Conservation (phyloP, 2,329 filamentous ascomycete genomes). For the Beauveria scarabaeidicola region DNA sequence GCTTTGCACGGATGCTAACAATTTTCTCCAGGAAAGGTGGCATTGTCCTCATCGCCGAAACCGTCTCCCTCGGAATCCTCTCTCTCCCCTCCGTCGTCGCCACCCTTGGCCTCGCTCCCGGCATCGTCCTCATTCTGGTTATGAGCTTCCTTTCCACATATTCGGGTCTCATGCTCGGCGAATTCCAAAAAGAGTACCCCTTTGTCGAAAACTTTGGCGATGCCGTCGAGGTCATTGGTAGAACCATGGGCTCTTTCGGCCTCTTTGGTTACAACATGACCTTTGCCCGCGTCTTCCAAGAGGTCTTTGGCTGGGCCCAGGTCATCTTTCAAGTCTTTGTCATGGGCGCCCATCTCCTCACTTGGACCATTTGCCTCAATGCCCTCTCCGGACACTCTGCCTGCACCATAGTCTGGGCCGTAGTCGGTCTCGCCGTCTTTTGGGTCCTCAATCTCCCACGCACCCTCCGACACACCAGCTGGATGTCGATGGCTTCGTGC, state of each 20-base stretch:
- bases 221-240: slow-evolving; percentile 49
- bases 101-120: slow-evolving; percentile 61
- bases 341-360: slow-evolving; percentile 61
- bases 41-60: slow-evolving; percentile 35
- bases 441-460: slow-evolving; percentile 51
- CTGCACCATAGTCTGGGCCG: slow-evolving; percentile 56
- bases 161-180: slow-evolving; percentile 45
- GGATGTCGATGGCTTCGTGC: slow-evolving; percentile 54
- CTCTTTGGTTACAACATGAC: slow-evolving; percentile 37
- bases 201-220: slow-evolving; percentile 60
- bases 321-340: slow-evolving; percentile 57
- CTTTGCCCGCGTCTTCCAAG: slow-evolving; percentile 47
- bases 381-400: slow-evolving; percentile 49
- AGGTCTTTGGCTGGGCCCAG: slow-evolving; percentile 51
- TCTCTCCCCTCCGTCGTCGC: slow-evolving; percentile 70
- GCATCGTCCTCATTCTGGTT: slow-evolving; percentile 63
- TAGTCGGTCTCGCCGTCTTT: slow-evolving; percentile 51
- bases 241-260: slow-evolving; percentile 37
- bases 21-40: slow-evolving; percentile 31
- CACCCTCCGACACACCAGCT: slow-evolving; percentile 54
- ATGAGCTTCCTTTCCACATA: slow-evolving; percentile 60
- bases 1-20: background rate
- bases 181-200: slow-evolving; percentile 63
- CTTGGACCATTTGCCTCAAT: slow-evolving; percentile 59
- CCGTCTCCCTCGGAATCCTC: slow-evolving; percentile 46